Evolutionary conservation across 805 yeast species (phyloP).

Genomic region (Lachancea lanzarotensis): DNA sequence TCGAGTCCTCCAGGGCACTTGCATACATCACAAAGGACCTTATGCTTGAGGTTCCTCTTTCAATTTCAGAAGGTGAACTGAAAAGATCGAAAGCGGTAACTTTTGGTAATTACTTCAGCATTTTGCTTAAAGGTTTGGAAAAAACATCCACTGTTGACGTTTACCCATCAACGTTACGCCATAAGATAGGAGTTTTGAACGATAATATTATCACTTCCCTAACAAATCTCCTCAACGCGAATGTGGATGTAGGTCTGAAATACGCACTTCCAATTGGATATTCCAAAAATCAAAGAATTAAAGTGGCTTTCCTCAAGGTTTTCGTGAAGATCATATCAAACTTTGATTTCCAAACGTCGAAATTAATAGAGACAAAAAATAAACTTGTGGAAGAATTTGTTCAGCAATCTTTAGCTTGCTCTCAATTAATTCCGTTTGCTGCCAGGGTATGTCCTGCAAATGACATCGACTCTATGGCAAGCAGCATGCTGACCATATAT

Average conservation of each 20-base stretch:
- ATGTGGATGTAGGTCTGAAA: conserved; percentile 69
- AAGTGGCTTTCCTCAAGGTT: conserved; percentile 70
- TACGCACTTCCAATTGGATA: conserved; percentile 75
- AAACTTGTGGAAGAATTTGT: conserved; percentile 30
- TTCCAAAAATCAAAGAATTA: conserved; percentile 55
- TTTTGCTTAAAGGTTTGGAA: conserved; percentile 42
- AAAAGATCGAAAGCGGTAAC: conserved; percentile 50
- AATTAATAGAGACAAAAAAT: conserved; percentile 25
- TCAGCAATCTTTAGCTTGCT: conserved; percentile 31
- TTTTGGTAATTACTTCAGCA: conserved; percentile 65
- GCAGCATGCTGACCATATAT: conserved; percentile 52
- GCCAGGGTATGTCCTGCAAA: conserved; percentile 58
- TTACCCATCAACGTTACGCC: conserved; percentile 37
- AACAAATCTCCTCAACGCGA: conserved; percentile 63
- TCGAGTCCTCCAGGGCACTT: conserved; percentile 56
- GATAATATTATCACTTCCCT: conserved; percentile 60
- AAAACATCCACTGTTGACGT: conserved; percentile 32
- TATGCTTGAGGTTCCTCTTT: conserved; percentile 54
- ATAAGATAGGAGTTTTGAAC: conserved; percentile 50
- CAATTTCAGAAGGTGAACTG: conserved; percentile 46
- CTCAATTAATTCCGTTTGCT: conserved; percentile 44
- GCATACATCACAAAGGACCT: conserved; percentile 49
- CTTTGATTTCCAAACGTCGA: conserved; percentile 22
- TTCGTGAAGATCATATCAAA: conserved; percentile 57
- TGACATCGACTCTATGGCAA: conserved; percentile 66